Base-by-base conservation (phyloP, 1,284 basidiomycete genomes). In the Ceratobasidium papillatum region DNA sequence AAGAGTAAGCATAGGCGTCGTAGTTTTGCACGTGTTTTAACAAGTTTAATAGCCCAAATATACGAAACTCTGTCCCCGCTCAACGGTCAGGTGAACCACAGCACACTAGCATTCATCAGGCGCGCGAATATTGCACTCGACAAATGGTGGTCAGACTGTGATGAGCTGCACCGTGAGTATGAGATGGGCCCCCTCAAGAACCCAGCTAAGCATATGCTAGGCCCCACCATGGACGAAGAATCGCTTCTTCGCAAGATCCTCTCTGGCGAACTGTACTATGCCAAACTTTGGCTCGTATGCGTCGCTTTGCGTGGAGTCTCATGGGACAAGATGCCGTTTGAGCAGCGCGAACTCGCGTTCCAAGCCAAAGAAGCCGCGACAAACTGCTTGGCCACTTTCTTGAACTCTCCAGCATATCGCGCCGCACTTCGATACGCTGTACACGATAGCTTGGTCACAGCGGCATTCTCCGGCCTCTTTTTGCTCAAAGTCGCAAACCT, bases 271-370 rank as follows among this genome's bases (percentile, higher is more conserved):
- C 85, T 96, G 75, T 91, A 95, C 79, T 95, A 96, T 80, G 93
- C 95, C 34, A 95, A 97, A 81, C 85, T 98, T 4, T 98, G 95
- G 94, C 89, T 96, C 41, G 92, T 95, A 36, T 97, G 95, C 80
- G 92, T 96, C 4, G 95, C 94, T 9, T 85, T 98, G 45, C 89
- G 95, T 74, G 95, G 95, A 5, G 93, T 92, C 49, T 90, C 93
- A 11, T 97, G 95, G 93, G 94, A 97, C 79, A 96, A 95, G 82
- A 95, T 97, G 91, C 89, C 93, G 0, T 94, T 93, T 75, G 95
- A 96, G 80, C 95, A 97, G 81, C 89, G 94, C 41, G 95, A 97
- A 81, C 87, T 98, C 54, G 95, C 95, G 7, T 95, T 97, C 85
- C 92, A 95, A 79, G 95, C 95, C 8, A 96, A 96, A 82, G 93